Evolutionary conservation across 1,284 basidiomycete genomes (phyloP).

Genomic region (Cystobasidiaceae sp.): DNA sequence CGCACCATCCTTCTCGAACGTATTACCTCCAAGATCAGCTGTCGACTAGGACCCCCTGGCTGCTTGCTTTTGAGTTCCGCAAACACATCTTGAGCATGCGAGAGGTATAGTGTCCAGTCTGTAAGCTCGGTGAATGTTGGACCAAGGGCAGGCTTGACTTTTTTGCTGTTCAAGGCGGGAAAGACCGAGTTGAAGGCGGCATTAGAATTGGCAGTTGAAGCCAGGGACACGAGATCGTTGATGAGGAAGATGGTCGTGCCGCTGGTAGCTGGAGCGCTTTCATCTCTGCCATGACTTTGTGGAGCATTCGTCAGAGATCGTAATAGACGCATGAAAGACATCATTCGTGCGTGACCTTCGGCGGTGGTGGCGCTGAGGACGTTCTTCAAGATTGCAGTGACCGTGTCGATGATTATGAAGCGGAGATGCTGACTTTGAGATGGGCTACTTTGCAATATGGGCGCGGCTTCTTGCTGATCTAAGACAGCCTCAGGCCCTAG

Average conservation of each 20-base stretch:
- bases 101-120: constrained; percentile 15
- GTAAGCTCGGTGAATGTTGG: constrained; percentile 22
- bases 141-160: constrained; percentile 10
- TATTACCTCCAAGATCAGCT: not conserved
- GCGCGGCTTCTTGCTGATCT: no score
- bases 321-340: constrained; percentile 25
- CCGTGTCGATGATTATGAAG: constrained; percentile 22
- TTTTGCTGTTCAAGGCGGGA: constrained; percentile 6
- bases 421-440: not conserved
- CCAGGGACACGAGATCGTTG: not conserved
- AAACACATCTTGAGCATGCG: not conserved
- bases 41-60: not conserved
- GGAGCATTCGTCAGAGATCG: not conserved
- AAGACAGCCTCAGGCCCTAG: no score
- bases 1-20: not conserved
- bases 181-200: constrained; percentile 20
- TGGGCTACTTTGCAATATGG: no score
- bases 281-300: not conserved
- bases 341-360: constrained; percentile 25
- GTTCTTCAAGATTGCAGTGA: constrained; percentile 4
- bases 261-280: not conserved
- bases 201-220: constrained; percentile 3
- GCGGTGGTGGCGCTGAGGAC: constrained; percentile 13
- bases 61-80: not conserved
- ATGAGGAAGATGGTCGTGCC: not conserved